A percentile compares a stretch with the other conserved stretches of the same genome.
These are phyloP conservation scores for Huiozyma naganishii DNA, from an alignment of 805 yeast genomes.

Conservation along the genomic window DNA sequence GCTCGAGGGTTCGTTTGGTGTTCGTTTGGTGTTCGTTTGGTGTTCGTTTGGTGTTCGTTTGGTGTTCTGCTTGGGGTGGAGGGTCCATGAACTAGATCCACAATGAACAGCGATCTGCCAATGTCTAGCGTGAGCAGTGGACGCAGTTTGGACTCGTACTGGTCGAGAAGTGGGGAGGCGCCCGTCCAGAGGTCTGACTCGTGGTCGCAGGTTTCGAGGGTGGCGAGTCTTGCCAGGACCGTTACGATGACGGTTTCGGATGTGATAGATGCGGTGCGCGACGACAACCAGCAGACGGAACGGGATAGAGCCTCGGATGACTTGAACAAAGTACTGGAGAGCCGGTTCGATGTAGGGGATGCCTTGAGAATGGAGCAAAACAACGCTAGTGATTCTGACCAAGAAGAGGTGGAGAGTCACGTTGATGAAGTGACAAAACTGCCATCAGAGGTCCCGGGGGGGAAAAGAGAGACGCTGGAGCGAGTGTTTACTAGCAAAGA, in stretches of 20 bases:
- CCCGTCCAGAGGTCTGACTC: no score
- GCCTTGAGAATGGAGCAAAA: conserved; percentile 19
- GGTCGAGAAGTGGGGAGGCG: not conserved
- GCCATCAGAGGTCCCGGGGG: not conserved
- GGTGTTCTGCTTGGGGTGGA: no score
- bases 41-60: no score
- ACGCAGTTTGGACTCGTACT: not conserved
- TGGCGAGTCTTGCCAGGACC: conserved; percentile 6
- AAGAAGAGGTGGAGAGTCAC: not conserved
- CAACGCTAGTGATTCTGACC: not conserved
- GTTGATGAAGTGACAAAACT: not conserved
- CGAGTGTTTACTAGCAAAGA: conserved; percentile 29
- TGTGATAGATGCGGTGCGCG: conserved; percentile 15
- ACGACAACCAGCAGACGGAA: conserved; percentile 16
- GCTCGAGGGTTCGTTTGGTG: no score
- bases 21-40: no score
- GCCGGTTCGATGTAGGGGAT: conserved; percentile 23
- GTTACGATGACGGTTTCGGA: conserved; percentile 10
- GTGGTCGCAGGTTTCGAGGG: not conserved
- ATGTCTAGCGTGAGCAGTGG: no score
- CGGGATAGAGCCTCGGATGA: conserved; percentile 3
- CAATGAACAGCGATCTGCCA: no score
- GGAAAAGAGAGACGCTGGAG: conserved; percentile 9
- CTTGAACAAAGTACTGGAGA: conserved; percentile 13
- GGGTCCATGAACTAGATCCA: no score